phyloP scores from a whole-genome alignment of 2,329 filamentous ascomycete genomes.

The Fusarium goolgardi region DNA sequence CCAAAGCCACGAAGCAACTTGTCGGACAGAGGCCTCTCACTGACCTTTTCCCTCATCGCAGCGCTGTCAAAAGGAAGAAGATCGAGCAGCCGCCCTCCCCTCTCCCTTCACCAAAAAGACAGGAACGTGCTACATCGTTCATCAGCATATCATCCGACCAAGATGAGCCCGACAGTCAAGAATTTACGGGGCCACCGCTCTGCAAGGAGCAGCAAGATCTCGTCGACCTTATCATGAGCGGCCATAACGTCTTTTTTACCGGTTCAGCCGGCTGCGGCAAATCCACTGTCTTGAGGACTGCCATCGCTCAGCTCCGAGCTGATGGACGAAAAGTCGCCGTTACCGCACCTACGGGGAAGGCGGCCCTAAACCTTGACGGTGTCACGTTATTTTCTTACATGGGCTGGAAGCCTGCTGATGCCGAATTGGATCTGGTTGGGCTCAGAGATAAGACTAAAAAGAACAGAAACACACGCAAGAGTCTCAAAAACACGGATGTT shows the following conservation, averaged over 20 bases:
- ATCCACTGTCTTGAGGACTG: slow-evolving; percentile 45
- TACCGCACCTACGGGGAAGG: slow-evolving; percentile 69
- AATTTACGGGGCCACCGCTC: slow-evolving; percentile 1
- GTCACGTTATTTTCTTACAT: slow-evolving; percentile 68
- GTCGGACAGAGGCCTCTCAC: no score
- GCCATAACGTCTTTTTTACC: slow-evolving; percentile 72
- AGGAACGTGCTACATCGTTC: not conserved
- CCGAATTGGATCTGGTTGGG: slow-evolving; percentile 20
- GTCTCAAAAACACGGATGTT: slow-evolving; percentile 61
- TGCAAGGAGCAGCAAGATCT: slow-evolving; percentile 44
- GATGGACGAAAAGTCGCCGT: slow-evolving; percentile 56
- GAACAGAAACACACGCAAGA: no score
- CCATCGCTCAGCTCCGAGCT: slow-evolving; percentile 23
- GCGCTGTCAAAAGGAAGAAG: not conserved
- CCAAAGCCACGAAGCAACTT: not conserved
- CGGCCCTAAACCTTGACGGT: slow-evolving; percentile 68
- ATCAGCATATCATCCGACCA: not conserved
- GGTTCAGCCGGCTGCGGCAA: slow-evolving; percentile 66
- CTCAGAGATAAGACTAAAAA: no score
- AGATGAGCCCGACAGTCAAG: not conserved
- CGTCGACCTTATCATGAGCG: slow-evolving; percentile 59
- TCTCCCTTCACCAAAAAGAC: not conserved
- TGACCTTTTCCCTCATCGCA: not conserved
- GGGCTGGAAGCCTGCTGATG: slow-evolving; percentile 61
- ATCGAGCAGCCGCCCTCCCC: not conserved